phyloP scores from a whole-genome alignment of 2,329 filamentous ascomycete genomes.

The Aspergillus eucalypticola region DNA sequence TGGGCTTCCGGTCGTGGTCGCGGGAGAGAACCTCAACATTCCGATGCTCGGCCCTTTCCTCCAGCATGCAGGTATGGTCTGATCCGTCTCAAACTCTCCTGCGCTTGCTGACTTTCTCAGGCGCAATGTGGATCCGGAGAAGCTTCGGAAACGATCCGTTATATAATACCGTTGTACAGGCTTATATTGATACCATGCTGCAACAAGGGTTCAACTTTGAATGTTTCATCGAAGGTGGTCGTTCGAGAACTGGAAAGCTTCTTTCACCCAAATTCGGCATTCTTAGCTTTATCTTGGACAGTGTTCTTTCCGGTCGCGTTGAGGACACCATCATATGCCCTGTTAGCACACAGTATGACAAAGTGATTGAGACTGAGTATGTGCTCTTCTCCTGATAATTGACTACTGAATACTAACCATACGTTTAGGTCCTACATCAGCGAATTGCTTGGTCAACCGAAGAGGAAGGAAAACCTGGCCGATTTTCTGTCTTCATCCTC shows the following conservation, averaged over 20 bases:
- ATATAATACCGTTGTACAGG: slow-evolving; percentile 89
- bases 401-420: slow-evolving; percentile 14
- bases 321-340: slow-evolving; percentile 92
- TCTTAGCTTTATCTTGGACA: slow-evolving; percentile 86
- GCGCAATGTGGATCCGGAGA: slow-evolving; percentile 92
- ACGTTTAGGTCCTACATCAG: slow-evolving; percentile 76
- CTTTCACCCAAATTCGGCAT: slow-evolving; percentile 95
- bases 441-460: slow-evolving; percentile 88
- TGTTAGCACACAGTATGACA: slow-evolving; percentile 97
- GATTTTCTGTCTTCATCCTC: slow-evolving; percentile 89
- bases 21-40: slow-evolving; percentile 95
- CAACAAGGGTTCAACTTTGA: slow-evolving; percentile 93
- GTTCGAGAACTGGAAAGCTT: slow-evolving; percentile 90
- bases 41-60: slow-evolving; percentile 85
- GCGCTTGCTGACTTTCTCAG: slow-evolving; percentile 34
- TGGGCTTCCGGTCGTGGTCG: slow-evolving; percentile 84
- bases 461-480: slow-evolving; percentile 89
- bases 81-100: neutral
- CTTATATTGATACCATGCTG: slow-evolving; percentile 90
- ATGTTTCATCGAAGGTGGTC: slow-evolving; percentile 94
- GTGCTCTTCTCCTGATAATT: slow-evolving; percentile 11
- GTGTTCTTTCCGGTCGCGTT: slow-evolving; percentile 81
- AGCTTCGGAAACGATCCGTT: slow-evolving; percentile 90
- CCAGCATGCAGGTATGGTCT: slow-evolving; percentile 72
- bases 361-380: slow-evolving; percentile 90